Evolutionary conservation across 2,329 filamentous ascomycete species (phyloP).

Genomic region (Pseudocercospora ulei): DNA sequence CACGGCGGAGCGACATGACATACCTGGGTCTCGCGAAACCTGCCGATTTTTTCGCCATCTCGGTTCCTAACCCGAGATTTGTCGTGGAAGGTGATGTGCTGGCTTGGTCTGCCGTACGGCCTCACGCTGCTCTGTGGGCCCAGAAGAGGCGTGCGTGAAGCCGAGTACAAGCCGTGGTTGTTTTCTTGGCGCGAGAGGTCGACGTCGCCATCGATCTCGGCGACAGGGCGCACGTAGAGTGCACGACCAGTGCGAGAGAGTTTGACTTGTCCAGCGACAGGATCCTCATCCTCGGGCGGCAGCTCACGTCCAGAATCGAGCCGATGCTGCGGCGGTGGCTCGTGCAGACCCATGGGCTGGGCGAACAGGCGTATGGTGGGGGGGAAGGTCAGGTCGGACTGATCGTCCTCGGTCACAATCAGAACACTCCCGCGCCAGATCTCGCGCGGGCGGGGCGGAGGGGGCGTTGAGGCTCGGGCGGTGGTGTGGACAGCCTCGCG

Average conservation of each 20-base stretch:
- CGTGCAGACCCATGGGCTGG: conserved; percentile 72
- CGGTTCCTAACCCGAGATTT: conserved; percentile 43
- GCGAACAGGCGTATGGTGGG: conserved; percentile 77
- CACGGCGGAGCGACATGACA: too few species aligned
- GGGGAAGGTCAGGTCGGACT: conserved; percentile 68
- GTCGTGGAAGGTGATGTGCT: conserved; percentile 36
- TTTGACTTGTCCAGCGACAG: conserved; percentile 77
- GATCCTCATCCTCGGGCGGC: conserved; percentile 75
- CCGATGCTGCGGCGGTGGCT: conserved; percentile 63
- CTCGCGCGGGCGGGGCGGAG: conserved; percentile 50
- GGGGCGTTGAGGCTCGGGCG: conserved; percentile 32
- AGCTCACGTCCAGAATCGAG: conserved; percentile 52
- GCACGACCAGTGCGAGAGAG: conserved; percentile 75
- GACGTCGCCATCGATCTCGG: conserved; percentile 65
- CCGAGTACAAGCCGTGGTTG: conserved; percentile 72
- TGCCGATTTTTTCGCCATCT: conserved; percentile 72
- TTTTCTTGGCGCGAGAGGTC: conserved; percentile 73
- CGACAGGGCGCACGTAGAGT: conserved; percentile 79
- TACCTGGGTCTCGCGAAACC: conserved; percentile 56
- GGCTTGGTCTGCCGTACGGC: conserved; percentile 22
- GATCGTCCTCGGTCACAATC: conserved; percentile 82
- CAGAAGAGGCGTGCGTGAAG: conserved; percentile 30
- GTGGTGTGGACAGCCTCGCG: conserved; percentile 44
- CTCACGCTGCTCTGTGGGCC: conserved; percentile 26
- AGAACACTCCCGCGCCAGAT: conserved; percentile 90